Evolutionary conservation across 73 alveolate species (phyloP).

Genomic region (Paramecium octaurelia): DNA sequence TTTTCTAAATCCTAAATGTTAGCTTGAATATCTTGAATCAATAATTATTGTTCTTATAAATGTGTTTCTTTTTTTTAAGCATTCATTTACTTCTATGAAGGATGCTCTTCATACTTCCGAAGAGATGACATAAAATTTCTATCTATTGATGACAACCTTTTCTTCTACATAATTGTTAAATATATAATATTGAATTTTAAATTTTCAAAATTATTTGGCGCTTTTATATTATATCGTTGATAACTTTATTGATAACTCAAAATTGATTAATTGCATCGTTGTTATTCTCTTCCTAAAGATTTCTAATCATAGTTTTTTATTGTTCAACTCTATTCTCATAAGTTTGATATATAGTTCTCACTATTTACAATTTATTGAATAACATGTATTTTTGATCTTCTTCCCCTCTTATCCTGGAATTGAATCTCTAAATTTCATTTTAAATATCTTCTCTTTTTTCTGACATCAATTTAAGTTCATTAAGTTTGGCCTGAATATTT

Average conservation of each 20-base stretch:
- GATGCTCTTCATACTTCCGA: background rate
- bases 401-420: background rate
- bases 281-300: background rate
- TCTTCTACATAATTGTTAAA: background rate
- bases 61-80: background rate
- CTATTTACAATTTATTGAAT: background rate
- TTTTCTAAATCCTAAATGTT: background rate
- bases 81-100: background rate
- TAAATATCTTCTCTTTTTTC: background rate
- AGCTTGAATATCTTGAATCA: background rate
- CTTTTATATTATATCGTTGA: background rate
- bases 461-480: background rate
- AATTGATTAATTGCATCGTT: background rate
- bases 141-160: background rate
- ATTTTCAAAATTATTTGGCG: background rate
- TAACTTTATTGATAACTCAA: background rate
- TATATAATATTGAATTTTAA: background rate
- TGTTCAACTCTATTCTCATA: background rate
- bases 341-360: background rate
- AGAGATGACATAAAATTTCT: background rate
- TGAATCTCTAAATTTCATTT: background rate
- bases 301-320: background rate
- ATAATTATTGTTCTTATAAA: background rate
- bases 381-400: background rate
- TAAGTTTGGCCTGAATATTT: background rate